phyloP scores from a whole-genome alignment of 352 stramenopile species.

The Globisporangium viniferum region DNA sequence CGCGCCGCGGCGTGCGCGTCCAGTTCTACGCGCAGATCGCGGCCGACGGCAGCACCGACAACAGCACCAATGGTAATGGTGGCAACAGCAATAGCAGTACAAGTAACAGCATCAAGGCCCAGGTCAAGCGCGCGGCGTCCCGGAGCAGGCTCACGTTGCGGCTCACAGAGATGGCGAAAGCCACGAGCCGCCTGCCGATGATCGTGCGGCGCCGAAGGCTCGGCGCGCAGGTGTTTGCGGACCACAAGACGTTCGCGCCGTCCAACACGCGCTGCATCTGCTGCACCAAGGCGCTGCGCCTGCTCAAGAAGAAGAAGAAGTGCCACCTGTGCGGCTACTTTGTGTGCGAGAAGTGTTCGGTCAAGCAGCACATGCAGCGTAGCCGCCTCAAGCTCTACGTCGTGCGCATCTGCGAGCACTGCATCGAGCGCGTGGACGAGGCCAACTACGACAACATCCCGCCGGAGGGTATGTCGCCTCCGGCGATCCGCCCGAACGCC shows the following conservation, averaged over 20 bases:
- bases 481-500: not conserved
- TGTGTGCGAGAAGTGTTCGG: constrained; percentile 43
- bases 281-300: constrained; percentile 26
- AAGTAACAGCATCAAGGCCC: not conserved
- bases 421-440: constrained; percentile 40
- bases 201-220: constrained; percentile 35
- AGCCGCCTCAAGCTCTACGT: constrained; percentile 33
- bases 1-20: constrained; percentile 26
- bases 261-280: constrained; percentile 31
- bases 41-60: constrained; percentile 6
- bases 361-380: constrained; percentile 36
- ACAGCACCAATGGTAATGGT: not conserved
- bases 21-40: constrained; percentile 35
- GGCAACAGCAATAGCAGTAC: not conserved
- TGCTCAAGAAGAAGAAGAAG: constrained; percentile 36
- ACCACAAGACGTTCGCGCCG: constrained; percentile 16
- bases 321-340: constrained; percentile 61
- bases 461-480: not conserved
- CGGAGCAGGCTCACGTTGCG: constrained; percentile 20
- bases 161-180: constrained; percentile 33
- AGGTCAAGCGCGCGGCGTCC: constrained; percentile 8
- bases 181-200: constrained; percentile 29
- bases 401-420: constrained; percentile 43
- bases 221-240: constrained; percentile 34
- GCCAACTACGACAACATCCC: constrained; percentile 31